These are phyloP conservation scores for Sphenostylis stenocarpa DNA, from an alignment of 306 rosid species.

Conservation along the genomic window DNA sequence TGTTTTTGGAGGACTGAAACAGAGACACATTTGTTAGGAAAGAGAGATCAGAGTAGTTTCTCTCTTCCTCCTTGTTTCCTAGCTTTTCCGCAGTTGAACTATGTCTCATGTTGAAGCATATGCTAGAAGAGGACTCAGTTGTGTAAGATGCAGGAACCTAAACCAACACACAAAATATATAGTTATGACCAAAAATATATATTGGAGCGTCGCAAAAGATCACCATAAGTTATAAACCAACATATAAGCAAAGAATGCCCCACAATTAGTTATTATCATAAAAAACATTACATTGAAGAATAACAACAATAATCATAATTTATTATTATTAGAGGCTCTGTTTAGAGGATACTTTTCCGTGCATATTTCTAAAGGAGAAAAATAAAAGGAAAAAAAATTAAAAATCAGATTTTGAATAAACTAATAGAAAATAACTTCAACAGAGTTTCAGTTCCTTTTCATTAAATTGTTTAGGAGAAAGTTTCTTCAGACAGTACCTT, in stretches of 20 bases:
- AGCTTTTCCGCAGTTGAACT: conserved; percentile 37
- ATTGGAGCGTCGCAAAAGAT: background rate
- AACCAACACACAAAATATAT: background rate
- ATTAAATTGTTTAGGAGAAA: no score
- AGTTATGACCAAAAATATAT: background rate
- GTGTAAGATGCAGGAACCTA: conserved; percentile 67
- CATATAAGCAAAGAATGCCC: background rate
- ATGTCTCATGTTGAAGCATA: conserved; percentile 39
- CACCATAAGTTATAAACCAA: conserved; percentile 28
- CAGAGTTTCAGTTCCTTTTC: no score
- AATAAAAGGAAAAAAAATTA: no score
- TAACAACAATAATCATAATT: no score
- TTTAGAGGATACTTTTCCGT: no score
- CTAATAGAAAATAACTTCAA: no score
- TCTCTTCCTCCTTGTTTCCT: conserved; percentile 40
- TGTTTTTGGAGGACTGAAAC: conserved; percentile 51
- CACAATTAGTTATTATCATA: background rate
- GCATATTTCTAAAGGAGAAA: no score
- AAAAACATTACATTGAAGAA: background rate
- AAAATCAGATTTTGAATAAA: no score
- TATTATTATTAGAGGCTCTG: no score
- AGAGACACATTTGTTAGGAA: conserved; percentile 47
- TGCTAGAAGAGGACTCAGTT: conserved; percentile 47
- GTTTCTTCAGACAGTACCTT: no score
- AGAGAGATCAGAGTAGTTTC: conserved; percentile 51